Conservation (phyloP, 2,329 filamentous ascomycete species). For the Sordariomycetes sp. region DNA sequence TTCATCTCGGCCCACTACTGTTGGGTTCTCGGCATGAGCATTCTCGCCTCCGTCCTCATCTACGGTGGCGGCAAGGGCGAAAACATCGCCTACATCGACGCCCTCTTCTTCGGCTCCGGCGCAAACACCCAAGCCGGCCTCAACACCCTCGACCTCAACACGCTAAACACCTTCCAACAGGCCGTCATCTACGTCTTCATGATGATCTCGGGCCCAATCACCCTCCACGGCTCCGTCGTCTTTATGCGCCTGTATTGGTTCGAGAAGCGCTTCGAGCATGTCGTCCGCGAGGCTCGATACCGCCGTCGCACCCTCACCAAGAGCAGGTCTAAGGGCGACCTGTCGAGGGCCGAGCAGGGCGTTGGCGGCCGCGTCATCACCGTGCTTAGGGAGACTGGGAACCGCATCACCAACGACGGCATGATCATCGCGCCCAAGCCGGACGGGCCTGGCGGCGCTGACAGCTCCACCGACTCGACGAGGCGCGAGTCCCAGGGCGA, state of each 20-base stretch:
- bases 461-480: slow-evolving; percentile 1
- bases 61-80: slow-evolving; percentile 44
- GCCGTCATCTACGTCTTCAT: slow-evolving; percentile 57
- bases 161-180: slow-evolving; percentile 59
- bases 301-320: slow-evolving; percentile 51
- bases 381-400: slow-evolving; percentile 46
- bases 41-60: slow-evolving; percentile 67
- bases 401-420: slow-evolving; percentile 47
- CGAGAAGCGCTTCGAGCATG: slow-evolving; percentile 82
- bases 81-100: slow-evolving; percentile 69
- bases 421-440: slow-evolving; percentile 15
- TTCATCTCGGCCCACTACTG: slow-evolving; percentile 76
- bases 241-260: slow-evolving; percentile 96
- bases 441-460: neutral
- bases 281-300: slow-evolving; percentile 59
- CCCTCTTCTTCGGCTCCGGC: slow-evolving; percentile 77
- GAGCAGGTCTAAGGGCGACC: slow-evolving; percentile 31
- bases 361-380: slow-evolving; percentile 54
- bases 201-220: slow-evolving; percentile 70
- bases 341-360: slow-evolving; percentile 41
- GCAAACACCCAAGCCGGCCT: slow-evolving; percentile 84
- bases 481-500: neutral
- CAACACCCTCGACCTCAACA: slow-evolving; percentile 64
- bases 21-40: slow-evolving; percentile 62
- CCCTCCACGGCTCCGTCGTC: slow-evolving; percentile 75